These are phyloP conservation scores for Poronia punctata DNA, from an alignment of 495 filamentous ascomycete genomes.

Conservation along the genomic window DNA sequence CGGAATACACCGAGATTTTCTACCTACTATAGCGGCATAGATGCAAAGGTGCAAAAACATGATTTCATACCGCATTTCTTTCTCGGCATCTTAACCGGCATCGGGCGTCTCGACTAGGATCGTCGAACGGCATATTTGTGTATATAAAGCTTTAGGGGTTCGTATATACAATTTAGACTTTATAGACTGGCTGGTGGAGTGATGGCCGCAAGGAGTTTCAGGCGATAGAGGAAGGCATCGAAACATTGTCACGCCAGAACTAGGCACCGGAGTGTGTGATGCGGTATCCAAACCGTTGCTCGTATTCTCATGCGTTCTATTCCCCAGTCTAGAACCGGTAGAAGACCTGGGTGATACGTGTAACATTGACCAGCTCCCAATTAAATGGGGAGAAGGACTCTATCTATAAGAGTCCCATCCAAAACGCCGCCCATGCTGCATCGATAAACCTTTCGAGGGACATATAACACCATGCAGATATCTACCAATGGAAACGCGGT, in stretches of 20 bases:
- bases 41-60: too few species aligned
- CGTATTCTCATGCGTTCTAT: conserved; percentile 20
- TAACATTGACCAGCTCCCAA: conserved; percentile 20
- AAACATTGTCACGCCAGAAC: not conserved
- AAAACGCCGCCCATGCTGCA: conserved; percentile 29
- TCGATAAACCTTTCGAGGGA: conserved; percentile 6
- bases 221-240: not conserved
- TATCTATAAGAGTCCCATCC: conserved; percentile 20
- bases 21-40: too few species aligned
- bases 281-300: not conserved
- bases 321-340: conserved; percentile 15
- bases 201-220: conserved; percentile 5
- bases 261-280: not conserved
- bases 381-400: conserved; percentile 15
- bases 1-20: too few species aligned
- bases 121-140: not conserved
- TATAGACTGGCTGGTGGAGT: not conserved
- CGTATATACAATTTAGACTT: not conserved
- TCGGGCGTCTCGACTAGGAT: too few species aligned
- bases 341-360: conserved; percentile 14
- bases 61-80: too few species aligned
- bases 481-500: too few species aligned
- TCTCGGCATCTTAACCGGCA: too few species aligned
- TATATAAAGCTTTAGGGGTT: too few species aligned
- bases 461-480: conserved; percentile 5